Base-by-base conservation (phyloP, 2,329 filamentous ascomycete genomes). In the Aspergillus eucalypticola region DNA sequence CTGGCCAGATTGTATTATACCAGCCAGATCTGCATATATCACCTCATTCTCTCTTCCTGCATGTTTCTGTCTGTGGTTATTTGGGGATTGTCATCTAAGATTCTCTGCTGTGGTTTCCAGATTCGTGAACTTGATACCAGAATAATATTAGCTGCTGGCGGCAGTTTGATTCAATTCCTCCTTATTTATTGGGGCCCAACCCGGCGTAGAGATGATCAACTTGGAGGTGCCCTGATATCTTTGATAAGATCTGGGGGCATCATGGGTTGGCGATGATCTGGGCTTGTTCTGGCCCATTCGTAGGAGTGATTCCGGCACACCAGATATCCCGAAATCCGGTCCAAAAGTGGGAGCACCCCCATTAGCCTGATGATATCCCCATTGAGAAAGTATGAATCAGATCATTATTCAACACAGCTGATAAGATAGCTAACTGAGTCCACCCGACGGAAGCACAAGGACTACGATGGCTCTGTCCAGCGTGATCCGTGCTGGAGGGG, bases 1-100 rank as follows among this genome's bases (percentile, higher is more conserved):
- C 11, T 25, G 23, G 48, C 60, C 61, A 63, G 64, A 66, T 62
- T 70, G 68, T 71, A 70, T 63, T 64, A 61, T 69, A 69, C 60
- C 60, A 44, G 48, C 57, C 54, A 56, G 51, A 56, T 51, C 53
- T 65, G 60, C 50, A 63, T 59, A 63, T 69, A 63, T 49, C 25
- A 38, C 41, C 41, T 42, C 8, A 13, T 23, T 23, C 3, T 29
- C 27, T 29, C 3, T 29, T 29, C 19, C 27, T n/a, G 5, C 8
- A 8, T 25, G 8, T 25, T 39, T 4, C n/a, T 53, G 5, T 41
- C 8, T 11, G 23, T 54, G 23, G 19, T 25, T 8, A 21, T 17
- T 25, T 15, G 23, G 23, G 23, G 19, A 11, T 39, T 21, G 38
- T 53, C 29, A 23, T 39, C 21, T 25, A 23, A 32, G 35, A 8